These are phyloP conservation scores for Vicia faba DNA, from an alignment of 306 rosid genomes.

Conservation along the genomic window DNA sequence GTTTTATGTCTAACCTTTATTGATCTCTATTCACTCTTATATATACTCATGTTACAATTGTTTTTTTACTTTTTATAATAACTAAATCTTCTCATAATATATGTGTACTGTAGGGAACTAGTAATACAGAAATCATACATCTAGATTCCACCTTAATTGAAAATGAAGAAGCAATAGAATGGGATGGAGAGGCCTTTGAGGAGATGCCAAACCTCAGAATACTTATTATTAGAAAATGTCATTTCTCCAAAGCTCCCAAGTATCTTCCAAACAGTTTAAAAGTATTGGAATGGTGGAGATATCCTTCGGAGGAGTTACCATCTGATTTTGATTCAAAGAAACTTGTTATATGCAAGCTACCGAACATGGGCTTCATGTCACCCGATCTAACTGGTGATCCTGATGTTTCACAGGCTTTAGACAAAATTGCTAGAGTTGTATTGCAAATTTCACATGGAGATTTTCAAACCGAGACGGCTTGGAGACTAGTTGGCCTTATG, in stretches of 20 bases:
- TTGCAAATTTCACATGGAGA: neutral
- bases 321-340: conserved; percentile 6
- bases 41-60: neutral
- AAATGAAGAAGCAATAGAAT: conserved; percentile 1
- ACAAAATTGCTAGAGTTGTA: neutral
- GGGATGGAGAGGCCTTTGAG: conserved; percentile 26
- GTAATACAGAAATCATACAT: neutral
- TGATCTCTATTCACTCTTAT: neutral
- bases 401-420: neutral
- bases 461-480: neutral
- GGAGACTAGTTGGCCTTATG: conserved; percentile 4
- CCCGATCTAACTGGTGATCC: neutral
- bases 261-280: conserved; percentile 37
- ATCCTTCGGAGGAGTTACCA: conserved; percentile 13
- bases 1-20: neutral
- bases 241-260: conserved; percentile 22
- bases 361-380: neutral
- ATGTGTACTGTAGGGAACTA: neutral
- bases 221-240: conserved; percentile 3
- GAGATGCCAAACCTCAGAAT: conserved; percentile 27
- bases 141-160: neutral
- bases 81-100: too few species aligned
- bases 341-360: conserved; percentile 1
- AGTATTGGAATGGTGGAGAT: conserved; percentile 24
- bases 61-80: too few species aligned